A percentile compares a stretch with the other conserved stretches of the same genome.
phyloP scores from a whole-genome alignment of 768 basidiomycete species.

The Trametes meyenii region DNA sequence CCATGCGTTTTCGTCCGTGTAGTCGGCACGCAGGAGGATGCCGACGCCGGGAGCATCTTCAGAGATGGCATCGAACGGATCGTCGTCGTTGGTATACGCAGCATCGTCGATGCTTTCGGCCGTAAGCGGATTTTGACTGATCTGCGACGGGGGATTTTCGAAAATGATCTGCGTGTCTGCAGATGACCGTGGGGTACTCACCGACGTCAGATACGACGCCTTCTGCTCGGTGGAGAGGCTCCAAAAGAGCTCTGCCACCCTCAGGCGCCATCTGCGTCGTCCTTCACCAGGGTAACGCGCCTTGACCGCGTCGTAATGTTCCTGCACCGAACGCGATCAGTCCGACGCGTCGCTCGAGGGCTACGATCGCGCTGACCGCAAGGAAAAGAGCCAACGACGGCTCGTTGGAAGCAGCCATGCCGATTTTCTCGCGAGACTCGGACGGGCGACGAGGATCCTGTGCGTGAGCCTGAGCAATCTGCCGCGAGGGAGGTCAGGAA shows the following conservation, averaged over 20 bases:
- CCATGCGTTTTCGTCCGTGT: constrained; percentile 70
- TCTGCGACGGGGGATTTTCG: not conserved
- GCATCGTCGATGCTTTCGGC: constrained; percentile 24
- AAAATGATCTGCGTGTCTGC: not conserved
- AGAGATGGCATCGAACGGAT: constrained; percentile 54
- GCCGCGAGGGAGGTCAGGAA: not conserved
- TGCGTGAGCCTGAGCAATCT: too few species aligned
- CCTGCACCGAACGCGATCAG: constrained; percentile 20
- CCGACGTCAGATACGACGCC: constrained; percentile 23
- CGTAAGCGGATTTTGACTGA: constrained; percentile 23
- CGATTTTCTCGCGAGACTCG: not conserved
- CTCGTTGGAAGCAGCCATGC: constrained; percentile 9
- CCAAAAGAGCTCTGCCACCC: constrained; percentile 56
- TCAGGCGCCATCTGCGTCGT: constrained; percentile 57
- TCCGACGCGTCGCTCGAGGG: not conserved
- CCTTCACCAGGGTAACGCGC: constrained; percentile 52
- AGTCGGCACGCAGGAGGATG: constrained; percentile 75
- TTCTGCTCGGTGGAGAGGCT: constrained; percentile 32
- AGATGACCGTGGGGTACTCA: constrained; percentile 4
- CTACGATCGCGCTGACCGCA: constrained; percentile 20
- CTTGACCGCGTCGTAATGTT: constrained; percentile 48
- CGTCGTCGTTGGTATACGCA: constrained; percentile 45
- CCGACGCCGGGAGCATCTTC: constrained; percentile 55
- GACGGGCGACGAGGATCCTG: not conserved
- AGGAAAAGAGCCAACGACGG: constrained; percentile 24